These are phyloP conservation scores for Prunus yedoensis DNA, from an alignment of 331 rosid species.

Conservation along the genomic window DNA sequence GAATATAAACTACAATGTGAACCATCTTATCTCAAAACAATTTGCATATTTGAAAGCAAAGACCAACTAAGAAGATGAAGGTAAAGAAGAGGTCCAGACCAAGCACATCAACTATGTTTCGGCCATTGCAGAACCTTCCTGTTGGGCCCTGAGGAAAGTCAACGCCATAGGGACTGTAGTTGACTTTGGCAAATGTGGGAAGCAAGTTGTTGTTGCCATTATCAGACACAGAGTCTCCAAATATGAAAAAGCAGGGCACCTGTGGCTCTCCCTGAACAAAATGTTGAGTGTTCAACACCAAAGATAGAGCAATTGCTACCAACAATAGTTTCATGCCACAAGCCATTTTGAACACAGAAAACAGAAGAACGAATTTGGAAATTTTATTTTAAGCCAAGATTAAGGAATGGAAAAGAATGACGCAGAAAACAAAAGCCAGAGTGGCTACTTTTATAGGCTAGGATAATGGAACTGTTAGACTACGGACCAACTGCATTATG, in stretches of 20 bases:
- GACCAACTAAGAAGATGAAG: not conserved
- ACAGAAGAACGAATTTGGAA: not conserved
- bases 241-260: conserved; percentile 52
- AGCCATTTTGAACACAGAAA: not conserved
- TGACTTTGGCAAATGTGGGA: conserved; percentile 33
- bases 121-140: conserved; percentile 62
- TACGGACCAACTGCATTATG: no score
- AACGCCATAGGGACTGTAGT: conserved; percentile 55
- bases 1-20: not conserved
- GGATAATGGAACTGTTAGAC: not conserved
- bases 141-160: conserved; percentile 53
- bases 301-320: not conserved
- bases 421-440: not conserved
- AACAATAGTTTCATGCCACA: conserved; percentile 14
- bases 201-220: conserved; percentile 60
- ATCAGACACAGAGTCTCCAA: conserved; percentile 69
- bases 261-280: conserved; percentile 7
- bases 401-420: not conserved
- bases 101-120: conserved; percentile 34
- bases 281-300: not conserved
- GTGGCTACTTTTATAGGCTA: not conserved
- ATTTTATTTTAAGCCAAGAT: not conserved
- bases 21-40: not conserved
- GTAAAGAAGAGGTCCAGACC: conserved; percentile 24
- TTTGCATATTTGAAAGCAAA: not conserved